Conservation (phyloP, 805 yeast genomes). For the Pichia membranifaciens region DNA sequence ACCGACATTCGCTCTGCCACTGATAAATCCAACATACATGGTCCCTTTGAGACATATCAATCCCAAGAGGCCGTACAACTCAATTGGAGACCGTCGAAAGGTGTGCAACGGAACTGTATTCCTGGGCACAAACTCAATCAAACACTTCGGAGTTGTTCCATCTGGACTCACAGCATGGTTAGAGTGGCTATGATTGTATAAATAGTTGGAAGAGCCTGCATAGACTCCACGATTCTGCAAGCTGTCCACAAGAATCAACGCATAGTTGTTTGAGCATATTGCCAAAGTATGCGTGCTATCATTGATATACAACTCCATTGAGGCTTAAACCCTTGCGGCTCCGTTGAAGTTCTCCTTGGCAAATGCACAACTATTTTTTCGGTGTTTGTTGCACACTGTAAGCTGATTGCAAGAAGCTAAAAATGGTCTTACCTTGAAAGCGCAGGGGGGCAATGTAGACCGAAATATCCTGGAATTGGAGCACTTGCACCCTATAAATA, state of each 20-base stretch:
- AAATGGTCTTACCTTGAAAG: no score
- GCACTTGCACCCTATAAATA: no score
- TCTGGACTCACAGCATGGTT: background rate
- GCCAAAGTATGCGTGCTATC: slow-evolving; percentile 7
- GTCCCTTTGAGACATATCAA: slow-evolving; percentile 48
- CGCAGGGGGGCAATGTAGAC: no score
- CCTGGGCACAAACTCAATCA: slow-evolving; percentile 51
- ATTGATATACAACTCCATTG: slow-evolving; percentile 13
- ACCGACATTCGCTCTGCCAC: slow-evolving; percentile 51
- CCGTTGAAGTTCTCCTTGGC: no score
- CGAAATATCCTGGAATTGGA: no score
- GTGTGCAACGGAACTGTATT: slow-evolving; percentile 24
- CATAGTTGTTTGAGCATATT: slow-evolving; percentile 7
- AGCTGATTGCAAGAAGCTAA: no score
- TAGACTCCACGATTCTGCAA: background rate
- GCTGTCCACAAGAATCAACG: slow-evolving; percentile 8
- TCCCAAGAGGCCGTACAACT: slow-evolving; percentile 54
- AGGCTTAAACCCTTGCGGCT: no score
- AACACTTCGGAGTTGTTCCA: slow-evolving; percentile 28
- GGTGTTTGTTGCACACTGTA: no score
- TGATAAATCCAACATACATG: slow-evolving; percentile 53
- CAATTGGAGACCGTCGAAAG: slow-evolving; percentile 6
- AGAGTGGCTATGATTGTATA: background rate
- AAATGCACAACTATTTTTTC: no score
- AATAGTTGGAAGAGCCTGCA: background rate